Evolutionary conservation across 768 basidiomycete genomes (phyloP).

Genomic region (Termitomyces sp.): DNA sequence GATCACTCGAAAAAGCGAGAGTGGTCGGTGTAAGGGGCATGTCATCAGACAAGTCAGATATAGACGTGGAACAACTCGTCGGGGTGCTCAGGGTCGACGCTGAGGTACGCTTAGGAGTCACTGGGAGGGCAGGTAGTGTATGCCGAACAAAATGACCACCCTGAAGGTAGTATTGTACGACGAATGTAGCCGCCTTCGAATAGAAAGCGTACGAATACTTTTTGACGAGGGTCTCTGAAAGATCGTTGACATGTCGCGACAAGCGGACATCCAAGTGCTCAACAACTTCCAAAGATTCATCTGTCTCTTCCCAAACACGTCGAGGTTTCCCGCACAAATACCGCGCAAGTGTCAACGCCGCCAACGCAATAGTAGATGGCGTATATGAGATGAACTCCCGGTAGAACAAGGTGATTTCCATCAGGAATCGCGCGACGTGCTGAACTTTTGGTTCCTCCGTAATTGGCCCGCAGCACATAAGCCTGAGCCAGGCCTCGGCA

Average conservation of each 20-base stretch:
- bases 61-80: conserved; percentile 65
- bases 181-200: conserved; percentile 90
- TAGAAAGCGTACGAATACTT: conserved; percentile 98
- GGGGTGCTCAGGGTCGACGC: conserved; percentile 64
- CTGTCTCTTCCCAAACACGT: conserved; percentile 78
- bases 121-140: conserved; percentile 45
- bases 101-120: conserved; percentile 59
- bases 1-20: conserved; percentile 60
- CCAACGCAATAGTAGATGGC: conserved; percentile 86
- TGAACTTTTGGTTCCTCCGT: conserved; percentile 88
- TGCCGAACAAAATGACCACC: conserved; percentile 70
- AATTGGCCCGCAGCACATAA: conserved; percentile 69
- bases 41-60: conserved; percentile 76
- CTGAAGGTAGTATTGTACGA: conserved; percentile 90
- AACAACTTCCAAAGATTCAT: conserved; percentile 79
- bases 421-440: conserved; percentile 94
- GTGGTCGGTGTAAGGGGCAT: conserved; percentile 81
- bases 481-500: conserved; percentile 94
- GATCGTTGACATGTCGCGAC: conserved; percentile 82
- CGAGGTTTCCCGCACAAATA: conserved; percentile 81
- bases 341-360: conserved; percentile 82
- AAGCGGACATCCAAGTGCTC: conserved; percentile 83
- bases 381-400: conserved; percentile 87
- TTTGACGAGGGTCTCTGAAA: conserved; percentile 94
- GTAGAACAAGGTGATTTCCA: conserved; percentile 99